These are phyloP conservation scores for Mucuna pruriens DNA, from an alignment of 306 rosid genomes.

Conservation along the genomic window DNA sequence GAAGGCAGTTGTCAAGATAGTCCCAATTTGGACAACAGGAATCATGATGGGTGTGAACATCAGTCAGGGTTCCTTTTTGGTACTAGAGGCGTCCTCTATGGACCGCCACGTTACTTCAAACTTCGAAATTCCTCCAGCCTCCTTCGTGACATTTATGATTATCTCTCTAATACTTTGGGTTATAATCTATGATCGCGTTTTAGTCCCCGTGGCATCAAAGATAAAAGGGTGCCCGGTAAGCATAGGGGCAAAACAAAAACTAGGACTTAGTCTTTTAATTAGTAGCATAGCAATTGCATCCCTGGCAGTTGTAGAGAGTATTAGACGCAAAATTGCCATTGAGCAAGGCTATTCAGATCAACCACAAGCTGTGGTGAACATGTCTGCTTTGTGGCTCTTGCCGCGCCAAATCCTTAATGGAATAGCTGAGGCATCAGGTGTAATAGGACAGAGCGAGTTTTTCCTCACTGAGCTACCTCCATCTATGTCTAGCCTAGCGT, in stretches of 20 bases:
- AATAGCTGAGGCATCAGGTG: not conserved
- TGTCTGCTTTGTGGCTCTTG: conserved; percentile 41
- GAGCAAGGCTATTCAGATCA: conserved; percentile 33
- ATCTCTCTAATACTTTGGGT: conserved; percentile 26
- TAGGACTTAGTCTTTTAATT: conserved; percentile 18
- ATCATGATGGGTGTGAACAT: conserved; percentile 35
- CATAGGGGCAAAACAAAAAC: conserved; percentile 27
- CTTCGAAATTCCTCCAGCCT: conserved; percentile 38
- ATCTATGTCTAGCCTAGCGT: conserved; percentile 37
- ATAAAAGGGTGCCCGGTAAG: not conserved
- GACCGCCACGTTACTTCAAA: conserved; percentile 39
- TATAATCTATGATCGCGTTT: conserved; percentile 28
- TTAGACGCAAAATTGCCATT: conserved; percentile 29
- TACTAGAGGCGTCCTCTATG: conserved; percentile 41
- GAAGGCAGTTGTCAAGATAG: conserved; percentile 35
- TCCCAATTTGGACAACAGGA: conserved; percentile 43
- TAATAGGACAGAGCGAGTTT: conserved; percentile 30
- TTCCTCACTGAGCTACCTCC: conserved; percentile 30
- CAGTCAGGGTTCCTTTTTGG: conserved; percentile 26
- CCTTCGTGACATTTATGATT: conserved; percentile 31
- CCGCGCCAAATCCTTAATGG: conserved; percentile 35
- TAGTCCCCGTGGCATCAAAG: conserved; percentile 30
- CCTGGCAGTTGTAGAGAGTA: conserved; percentile 31
- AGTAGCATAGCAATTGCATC: conserved; percentile 26
- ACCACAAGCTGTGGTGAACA: conserved; percentile 40